Base-by-base conservation (phyloP, 371 early-diverging fungal genomes). In the Circinella minor region DNA sequence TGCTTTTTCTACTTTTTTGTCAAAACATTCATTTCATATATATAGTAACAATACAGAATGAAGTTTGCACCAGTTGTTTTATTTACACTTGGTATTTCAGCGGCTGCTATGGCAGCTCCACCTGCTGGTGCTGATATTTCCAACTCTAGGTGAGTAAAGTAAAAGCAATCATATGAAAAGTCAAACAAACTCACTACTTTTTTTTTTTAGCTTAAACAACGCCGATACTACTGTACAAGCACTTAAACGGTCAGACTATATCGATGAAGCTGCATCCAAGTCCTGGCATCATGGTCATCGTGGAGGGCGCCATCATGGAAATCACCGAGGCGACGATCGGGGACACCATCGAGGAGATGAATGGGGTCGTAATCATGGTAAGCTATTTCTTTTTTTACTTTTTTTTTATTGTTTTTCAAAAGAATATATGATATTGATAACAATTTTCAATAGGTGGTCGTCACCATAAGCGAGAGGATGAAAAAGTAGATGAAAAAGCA, bases 31-130 rank as follows among this genome's bases (percentile, higher is more conserved):
- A 15, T 15, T 11, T 43, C 3, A 1, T 43, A 43, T 11, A 43
- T 11, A 11, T 43, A 9, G 3, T 2, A 43, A 11, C 3, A 9
- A 3, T 27, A 43, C 11, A 43, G 1, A 17, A 51, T 51, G 51
- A 51, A 51, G 3, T 51, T 51, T 51, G 51, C 51, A 51, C 51
- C 51, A 17, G 7, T 51, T 17, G 51, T 51, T 51, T n/a, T 51
- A 15, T 51, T 51, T 51, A 51, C 51, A 15, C 51, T 51, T 51
- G 51, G 51, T n/a, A 51, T 51, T 8, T 51, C 51, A n/a, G 51
- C 51, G 8, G 15, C 15, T 15, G 51, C 51, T 17, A 51, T 51
- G 51, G 51, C 51, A 51, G 51, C 51, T 43, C 43, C 43, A 15
- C 51, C 51, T 51, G 51, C 51, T 14, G 6, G n/a, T n/a, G n/a